phyloP scores from a whole-genome alignment of 495 filamentous ascomycete genomes.

The Rhizodiscina lignyota region DNA sequence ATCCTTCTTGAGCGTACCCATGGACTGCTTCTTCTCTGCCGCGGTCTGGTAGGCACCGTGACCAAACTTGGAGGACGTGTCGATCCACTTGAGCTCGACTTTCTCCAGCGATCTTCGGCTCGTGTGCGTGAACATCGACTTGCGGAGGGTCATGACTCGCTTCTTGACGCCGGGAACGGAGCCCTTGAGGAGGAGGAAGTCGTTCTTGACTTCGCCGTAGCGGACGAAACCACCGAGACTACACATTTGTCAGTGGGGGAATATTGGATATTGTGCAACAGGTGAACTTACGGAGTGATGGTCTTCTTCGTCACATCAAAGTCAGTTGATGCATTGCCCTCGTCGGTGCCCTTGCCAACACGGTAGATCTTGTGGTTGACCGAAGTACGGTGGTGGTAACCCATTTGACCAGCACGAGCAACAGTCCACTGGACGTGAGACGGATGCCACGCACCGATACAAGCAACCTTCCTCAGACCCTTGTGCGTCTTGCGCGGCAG shows the following conservation, averaged over 20 bases:
- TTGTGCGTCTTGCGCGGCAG: constrained; percentile 99
- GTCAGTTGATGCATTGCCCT: constrained; percentile 84
- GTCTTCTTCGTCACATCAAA: constrained; percentile 97
- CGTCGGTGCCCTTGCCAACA: constrained; percentile 78
- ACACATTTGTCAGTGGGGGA: constrained; percentile 1
- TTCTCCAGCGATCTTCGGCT: constrained; percentile 91
- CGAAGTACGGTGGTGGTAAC: constrained; percentile 99
- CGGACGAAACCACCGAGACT: constrained; percentile 98
- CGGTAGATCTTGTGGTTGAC: constrained; percentile 99
- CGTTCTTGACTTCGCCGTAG: constrained; percentile 99
- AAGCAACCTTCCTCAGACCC: constrained; percentile 99
- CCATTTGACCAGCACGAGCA: constrained; percentile 98
- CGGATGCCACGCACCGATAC: constrained; percentile 99
- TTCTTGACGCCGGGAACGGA: constrained; percentile 97
- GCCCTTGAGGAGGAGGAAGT: constrained; percentile 97
- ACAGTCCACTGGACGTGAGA: constrained; percentile 99
- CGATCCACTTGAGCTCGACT: constrained; percentile 99
- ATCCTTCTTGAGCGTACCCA: constrained; percentile 99
- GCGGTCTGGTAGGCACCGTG: constrained; percentile 98
- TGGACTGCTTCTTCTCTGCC: constrained; percentile 85
- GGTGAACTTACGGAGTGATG: constrained; percentile 88
- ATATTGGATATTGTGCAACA: background rate
- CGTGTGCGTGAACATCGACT: constrained; percentile 97
- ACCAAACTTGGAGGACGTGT: constrained; percentile 99
- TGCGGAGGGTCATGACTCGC: constrained; percentile 96